Conservation (phyloP, 2,329 filamentous ascomycete species). For the Didymella pomorum region DNA sequence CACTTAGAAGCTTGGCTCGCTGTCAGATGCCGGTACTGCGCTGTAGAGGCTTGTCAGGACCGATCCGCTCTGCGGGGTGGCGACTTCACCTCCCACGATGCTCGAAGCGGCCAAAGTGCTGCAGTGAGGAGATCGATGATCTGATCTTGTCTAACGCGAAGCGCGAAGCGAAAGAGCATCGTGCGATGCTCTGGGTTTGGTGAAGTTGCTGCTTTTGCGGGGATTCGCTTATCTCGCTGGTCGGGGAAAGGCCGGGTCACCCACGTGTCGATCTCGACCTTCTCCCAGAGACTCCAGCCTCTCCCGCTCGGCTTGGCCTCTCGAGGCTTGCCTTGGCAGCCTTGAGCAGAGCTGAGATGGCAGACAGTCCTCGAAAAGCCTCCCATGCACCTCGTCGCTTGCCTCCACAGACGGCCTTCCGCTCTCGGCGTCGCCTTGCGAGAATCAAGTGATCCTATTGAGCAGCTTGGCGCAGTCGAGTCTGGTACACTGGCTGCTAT, state of each 20-base stretch:
- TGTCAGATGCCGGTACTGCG: background rate
- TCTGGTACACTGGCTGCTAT: background rate
- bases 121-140: background rate
- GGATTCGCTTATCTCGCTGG: slow-evolving; percentile 14
- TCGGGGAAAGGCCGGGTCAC: slow-evolving; percentile 1
- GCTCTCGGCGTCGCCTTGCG: background rate
- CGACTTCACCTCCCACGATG: background rate
- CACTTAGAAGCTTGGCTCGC: slow-evolving; percentile 1
- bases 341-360: background rate
- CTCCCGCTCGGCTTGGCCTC: background rate
- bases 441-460: background rate
- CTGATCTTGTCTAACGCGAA: background rate
- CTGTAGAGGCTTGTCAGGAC: background rate
- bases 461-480: background rate
- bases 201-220: slow-evolving; percentile 15
- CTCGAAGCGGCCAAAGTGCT: background rate
- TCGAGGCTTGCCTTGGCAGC: slow-evolving; percentile 10
- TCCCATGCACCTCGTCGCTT: background rate
- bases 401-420: background rate
- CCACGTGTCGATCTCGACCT: slow-evolving; percentile 9
- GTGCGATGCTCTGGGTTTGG: slow-evolving; percentile 5
- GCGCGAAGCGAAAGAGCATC: background rate
- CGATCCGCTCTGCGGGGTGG: background rate
- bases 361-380: background rate
- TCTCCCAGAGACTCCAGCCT: slow-evolving; percentile 3